Evolutionary conservation across 2,329 filamentous ascomycete genomes (phyloP).

Genomic region (Pestalotiopsis sp.): DNA sequence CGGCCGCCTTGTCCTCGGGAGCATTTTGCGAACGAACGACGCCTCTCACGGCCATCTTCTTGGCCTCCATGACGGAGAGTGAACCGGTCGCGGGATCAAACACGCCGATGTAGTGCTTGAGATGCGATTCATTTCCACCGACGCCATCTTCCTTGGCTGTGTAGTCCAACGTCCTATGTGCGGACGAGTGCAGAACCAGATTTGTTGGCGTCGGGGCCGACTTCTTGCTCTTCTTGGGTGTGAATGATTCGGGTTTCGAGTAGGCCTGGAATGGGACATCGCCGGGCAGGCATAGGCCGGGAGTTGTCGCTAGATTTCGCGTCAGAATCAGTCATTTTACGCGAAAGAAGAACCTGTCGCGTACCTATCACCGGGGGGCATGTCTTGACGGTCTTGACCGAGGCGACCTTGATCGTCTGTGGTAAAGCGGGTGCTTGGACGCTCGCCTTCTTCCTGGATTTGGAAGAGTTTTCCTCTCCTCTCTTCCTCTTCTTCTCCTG

Average conservation of each 20-base stretch:
- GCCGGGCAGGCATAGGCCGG: slow-evolving; percentile 40
- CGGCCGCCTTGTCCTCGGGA: slow-evolving; percentile 46
- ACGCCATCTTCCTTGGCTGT: slow-evolving; percentile 56
- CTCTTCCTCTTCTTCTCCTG: slow-evolving; percentile 58
- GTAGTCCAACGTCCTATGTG: slow-evolving; percentile 61
- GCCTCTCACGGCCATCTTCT: slow-evolving; percentile 65
- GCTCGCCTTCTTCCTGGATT: slow-evolving; percentile 56
- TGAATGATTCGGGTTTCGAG: slow-evolving; percentile 34
- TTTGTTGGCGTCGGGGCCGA: slow-evolving; percentile 43
- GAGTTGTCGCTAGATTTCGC: slow-evolving; percentile 36
- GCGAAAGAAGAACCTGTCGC: not conserved
- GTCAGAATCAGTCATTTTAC: not conserved
- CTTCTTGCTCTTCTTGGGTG: slow-evolving; percentile 41
- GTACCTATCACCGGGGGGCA: slow-evolving; percentile 59
- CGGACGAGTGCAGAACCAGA: slow-evolving; percentile 59
- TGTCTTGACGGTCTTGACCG: slow-evolving; percentile 45
- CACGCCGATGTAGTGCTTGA: slow-evolving; percentile 68
- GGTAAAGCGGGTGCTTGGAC: slow-evolving; percentile 40
- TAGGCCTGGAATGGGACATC: slow-evolving; percentile 51
- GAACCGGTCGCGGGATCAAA: slow-evolving; percentile 63
- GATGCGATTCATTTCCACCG: slow-evolving; percentile 40
- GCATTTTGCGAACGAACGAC: slow-evolving; percentile 59
- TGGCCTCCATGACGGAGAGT: slow-evolving; percentile 63
- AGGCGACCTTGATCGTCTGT: slow-evolving; percentile 45
- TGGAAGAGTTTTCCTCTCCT: slow-evolving; percentile 40